phyloP scores from a whole-genome alignment of 257 asterid genomes.

The Nicotiana attenuata region DNA sequence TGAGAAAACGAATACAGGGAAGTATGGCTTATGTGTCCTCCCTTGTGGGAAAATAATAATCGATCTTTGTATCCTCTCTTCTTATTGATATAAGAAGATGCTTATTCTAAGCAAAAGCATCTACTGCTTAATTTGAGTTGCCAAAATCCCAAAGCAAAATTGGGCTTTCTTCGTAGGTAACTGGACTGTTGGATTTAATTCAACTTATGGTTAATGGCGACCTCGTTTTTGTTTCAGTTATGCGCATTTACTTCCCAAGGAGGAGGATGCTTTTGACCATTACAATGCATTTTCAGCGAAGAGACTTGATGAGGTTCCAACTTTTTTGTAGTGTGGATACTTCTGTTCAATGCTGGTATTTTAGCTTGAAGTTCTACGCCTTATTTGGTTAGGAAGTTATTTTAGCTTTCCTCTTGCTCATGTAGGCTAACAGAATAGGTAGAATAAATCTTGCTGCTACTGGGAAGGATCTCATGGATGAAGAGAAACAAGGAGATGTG shows the following conservation, averaged over 20 bases:
- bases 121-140: neutral
- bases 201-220: neutral
- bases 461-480: constrained; percentile 99
- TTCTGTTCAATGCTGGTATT: neutral
- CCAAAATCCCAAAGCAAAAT: neutral
- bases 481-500: constrained; percentile 94
- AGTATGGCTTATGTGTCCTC: neutral
- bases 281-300: constrained; percentile 65
- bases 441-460: constrained; percentile 99
- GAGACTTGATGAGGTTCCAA: constrained; percentile 56
- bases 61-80: neutral
- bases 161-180: neutral
- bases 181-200: neutral
- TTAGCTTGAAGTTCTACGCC: neutral
- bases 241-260: constrained; percentile 91
- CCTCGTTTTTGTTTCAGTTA: constrained; percentile 52
- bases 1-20: neutral
- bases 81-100: neutral
- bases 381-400: neutral
- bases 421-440: constrained; percentile 90
- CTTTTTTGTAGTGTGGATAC: neutral
- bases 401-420: constrained; percentile 1
- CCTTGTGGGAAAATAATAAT: neutral
- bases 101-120: neutral
- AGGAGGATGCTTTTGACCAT: constrained; percentile 89